Evolutionary conservation across 805 yeast genomes (phyloP).

Genomic region (Metschnikowia gruessii): DNA sequence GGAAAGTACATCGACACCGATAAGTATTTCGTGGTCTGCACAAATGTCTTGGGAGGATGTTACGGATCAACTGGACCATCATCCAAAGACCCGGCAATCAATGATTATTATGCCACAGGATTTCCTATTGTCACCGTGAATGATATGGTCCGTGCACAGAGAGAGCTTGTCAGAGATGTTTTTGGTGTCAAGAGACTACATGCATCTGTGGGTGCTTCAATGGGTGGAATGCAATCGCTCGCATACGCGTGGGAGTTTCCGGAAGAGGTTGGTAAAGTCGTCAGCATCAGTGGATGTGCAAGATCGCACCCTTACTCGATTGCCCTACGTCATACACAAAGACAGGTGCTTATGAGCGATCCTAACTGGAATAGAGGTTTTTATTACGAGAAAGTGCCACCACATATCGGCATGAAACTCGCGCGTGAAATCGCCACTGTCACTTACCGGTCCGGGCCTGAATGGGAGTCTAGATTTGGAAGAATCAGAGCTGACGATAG

Average conservation of each 20-base stretch:
- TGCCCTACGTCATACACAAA: conserved; percentile 88
- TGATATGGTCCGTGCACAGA: conserved; percentile 91
- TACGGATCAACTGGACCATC: conserved; percentile 95
- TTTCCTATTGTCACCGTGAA: conserved; percentile 83
- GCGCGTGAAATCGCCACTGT: conserved; percentile 93
- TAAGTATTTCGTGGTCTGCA: conserved; percentile 79
- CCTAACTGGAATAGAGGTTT: conserved; percentile 93
- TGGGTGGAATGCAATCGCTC: conserved; percentile 99
- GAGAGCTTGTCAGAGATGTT: conserved; percentile 58
- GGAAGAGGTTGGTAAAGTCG: conserved; percentile 65
- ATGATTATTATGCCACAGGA: conserved; percentile 71
- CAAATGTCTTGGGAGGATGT: conserved; percentile 92
- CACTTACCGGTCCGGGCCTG: conserved; percentile 93
- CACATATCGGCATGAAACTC: conserved; percentile 92
- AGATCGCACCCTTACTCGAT: conserved; percentile 92
- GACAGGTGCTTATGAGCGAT: conserved; percentile 92
- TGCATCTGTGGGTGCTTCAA: conserved; percentile 86
- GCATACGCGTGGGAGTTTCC: conserved; percentile 86
- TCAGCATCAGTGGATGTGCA: conserved; percentile 89
- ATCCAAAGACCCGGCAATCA: conserved; percentile 67
- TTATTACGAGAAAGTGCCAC: conserved; percentile 77
- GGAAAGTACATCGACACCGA: conserved; percentile 75
- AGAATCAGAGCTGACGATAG: conserved; percentile 80
- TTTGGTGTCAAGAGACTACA: conserved; percentile 62
- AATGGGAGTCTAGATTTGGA: conserved; percentile 93